These are phyloP conservation scores for Cryptococcus sp. DNA, from an alignment of 1,284 basidiomycete genomes.

Conservation along the genomic window DNA sequence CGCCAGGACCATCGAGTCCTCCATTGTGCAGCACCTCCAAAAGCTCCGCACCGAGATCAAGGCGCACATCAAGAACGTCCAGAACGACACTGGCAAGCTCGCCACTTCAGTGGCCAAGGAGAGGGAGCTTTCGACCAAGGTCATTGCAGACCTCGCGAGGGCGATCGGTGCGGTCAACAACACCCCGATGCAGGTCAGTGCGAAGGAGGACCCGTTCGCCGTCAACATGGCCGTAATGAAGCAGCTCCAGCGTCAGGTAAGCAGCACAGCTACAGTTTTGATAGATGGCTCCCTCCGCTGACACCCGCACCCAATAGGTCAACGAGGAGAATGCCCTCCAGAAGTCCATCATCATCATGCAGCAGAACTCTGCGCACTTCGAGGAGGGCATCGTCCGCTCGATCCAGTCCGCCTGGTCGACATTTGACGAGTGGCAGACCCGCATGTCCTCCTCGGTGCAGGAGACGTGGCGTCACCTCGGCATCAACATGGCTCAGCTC, in stretches of 20 bases:
- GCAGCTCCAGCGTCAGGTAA: conserved; percentile 78
- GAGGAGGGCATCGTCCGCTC: conserved; percentile 95
- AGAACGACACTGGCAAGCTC: conserved; percentile 95
- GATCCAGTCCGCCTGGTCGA: conserved; percentile 94
- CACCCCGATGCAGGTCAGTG: conserved; percentile 81
- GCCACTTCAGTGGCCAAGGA: conserved; percentile 88
- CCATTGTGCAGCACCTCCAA: conserved; percentile 95
- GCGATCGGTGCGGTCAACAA: conserved; percentile 91
- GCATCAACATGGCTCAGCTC: conserved; percentile 74
- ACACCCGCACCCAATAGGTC: conserved; percentile 54
- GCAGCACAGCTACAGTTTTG: conserved; percentile 1
- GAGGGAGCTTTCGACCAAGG: conserved; percentile 80
- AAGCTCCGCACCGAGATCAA: conserved; percentile 93
- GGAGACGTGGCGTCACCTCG: conserved; percentile 73
- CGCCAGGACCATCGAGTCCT: conserved; percentile 92
- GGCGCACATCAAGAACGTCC: conserved; percentile 96
- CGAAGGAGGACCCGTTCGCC: conserved; percentile 79
- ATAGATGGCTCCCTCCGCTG: background rate
- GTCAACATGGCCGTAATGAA: conserved; percentile 75
- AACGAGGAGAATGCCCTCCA: conserved; percentile 97
- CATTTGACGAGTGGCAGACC: conserved; percentile 94
- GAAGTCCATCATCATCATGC: conserved; percentile 98
- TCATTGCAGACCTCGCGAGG: conserved; percentile 83
- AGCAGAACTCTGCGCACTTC: conserved; percentile 95
- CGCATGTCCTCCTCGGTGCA: conserved; percentile 78